A percentile compares a stretch with the other conserved stretches of the same genome.
Evolutionary conservation across 805 yeast species (phyloP).

Genomic region (Nakazawaea wickerhamii): DNA sequence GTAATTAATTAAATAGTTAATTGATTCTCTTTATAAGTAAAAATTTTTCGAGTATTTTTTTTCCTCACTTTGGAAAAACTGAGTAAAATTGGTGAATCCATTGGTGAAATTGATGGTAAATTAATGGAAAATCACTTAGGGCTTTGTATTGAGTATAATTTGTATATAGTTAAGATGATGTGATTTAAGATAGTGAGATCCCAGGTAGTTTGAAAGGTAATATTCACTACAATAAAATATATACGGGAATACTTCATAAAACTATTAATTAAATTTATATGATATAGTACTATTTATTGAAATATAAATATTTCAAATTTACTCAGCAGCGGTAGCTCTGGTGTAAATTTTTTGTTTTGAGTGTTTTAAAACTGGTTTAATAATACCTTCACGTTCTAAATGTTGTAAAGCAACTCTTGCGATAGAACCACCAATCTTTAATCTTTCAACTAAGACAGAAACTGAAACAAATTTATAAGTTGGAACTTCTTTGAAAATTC

Average conservation of each 20-base stretch:
- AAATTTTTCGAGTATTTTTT: too few species aligned
- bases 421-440: constrained; percentile 97
- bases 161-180: too few species aligned
- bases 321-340: constrained; percentile 65
- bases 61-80: too few species aligned
- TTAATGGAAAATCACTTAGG: too few species aligned
- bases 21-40: not conserved
- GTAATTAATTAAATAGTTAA: not conserved
- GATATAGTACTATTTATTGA: not conserved
- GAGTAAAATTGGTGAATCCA: too few species aligned
- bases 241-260: constrained; percentile 6
- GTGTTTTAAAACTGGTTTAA: constrained; percentile 91
- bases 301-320: constrained; percentile 23
- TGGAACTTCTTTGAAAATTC: constrained; percentile 98
- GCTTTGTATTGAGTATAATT: too few species aligned
- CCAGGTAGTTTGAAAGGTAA: too few species aligned
- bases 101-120: too few species aligned
- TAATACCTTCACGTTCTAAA: constrained; percentile 91
- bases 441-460: constrained; percentile 97
- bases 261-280: not conserved
- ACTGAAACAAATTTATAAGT: constrained; percentile 98
- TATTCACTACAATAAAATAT: not conserved
- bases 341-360: constrained; percentile 96
- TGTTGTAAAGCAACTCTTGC: constrained; percentile 98
- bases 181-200: too few species aligned